Percentiles rank a stretch among this genome's conserved stretches.
phyloP scores from a whole-genome alignment of 2,329 filamentous ascomycete species.

The Cryphonectria nitschkei region DNA sequence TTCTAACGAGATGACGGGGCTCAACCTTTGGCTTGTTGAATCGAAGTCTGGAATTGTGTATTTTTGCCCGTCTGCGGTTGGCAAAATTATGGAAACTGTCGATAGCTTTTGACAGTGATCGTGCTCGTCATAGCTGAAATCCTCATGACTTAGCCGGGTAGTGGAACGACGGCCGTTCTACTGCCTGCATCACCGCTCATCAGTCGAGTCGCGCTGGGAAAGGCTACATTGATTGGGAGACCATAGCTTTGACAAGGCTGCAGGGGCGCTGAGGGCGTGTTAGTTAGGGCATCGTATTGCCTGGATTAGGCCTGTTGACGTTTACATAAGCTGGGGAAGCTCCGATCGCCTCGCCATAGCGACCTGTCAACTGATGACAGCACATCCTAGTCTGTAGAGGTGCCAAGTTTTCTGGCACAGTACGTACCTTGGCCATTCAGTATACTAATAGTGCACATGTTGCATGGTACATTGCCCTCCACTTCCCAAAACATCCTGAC shows the following conservation, averaged over 20 bases:
- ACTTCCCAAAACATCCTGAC: too few species aligned
- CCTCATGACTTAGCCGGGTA: not conserved
- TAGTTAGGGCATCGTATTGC: not conserved
- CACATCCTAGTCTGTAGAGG: not conserved
- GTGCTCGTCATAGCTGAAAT: not conserved
- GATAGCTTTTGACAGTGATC: not conserved
- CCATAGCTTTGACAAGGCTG: too few species aligned
- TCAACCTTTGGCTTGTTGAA: not conserved
- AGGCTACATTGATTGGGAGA: not conserved
- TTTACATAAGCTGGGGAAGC: not conserved
- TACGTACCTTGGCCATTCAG: not conserved
- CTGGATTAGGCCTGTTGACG: not conserved
- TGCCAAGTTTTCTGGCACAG: not conserved
- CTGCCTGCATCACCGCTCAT: not conserved
- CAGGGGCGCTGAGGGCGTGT: not conserved
- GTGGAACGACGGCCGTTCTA: not conserved
- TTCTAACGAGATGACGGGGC: too few species aligned
- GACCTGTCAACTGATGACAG: not conserved
- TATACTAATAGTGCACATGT: not conserved
- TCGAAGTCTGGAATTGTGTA: not conserved
- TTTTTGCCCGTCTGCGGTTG: not conserved
- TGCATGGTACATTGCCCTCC: not conserved
- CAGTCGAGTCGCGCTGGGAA: not conserved
- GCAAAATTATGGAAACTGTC: not conserved
- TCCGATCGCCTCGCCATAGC: not conserved